These are phyloP conservation scores for Casaregolazyma suthepensis DNA, from an alignment of 1,139 yeast genomes.

Conservation along the genomic window DNA sequence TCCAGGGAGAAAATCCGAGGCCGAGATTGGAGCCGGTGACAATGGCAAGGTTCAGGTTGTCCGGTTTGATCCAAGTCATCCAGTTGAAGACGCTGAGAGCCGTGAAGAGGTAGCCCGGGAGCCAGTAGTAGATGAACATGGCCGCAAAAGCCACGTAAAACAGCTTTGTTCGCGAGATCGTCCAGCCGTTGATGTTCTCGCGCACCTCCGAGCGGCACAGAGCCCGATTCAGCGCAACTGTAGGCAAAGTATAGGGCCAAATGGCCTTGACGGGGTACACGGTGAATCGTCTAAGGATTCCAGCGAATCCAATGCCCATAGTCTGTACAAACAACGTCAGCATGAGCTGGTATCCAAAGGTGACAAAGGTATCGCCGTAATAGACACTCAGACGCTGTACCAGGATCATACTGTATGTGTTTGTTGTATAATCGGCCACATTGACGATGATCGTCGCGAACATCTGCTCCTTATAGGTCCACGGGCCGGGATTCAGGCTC, in stretches of 20 bases:
- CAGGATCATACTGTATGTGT: conserved; percentile 9
- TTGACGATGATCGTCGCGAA: conserved; percentile 43
- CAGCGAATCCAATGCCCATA: conserved; percentile 60
- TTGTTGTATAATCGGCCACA: conserved; percentile 11
- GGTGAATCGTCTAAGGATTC: conserved; percentile 49
- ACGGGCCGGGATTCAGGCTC: conserved; percentile 55
- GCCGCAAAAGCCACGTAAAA: conserved; percentile 38
- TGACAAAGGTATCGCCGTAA: conserved; percentile 41
- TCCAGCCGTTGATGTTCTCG: conserved; percentile 45
- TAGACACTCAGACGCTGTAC: conserved; percentile 24
- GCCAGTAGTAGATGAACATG: conserved; percentile 51
- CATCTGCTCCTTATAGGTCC: conserved; percentile 69
- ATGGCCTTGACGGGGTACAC: conserved; percentile 51
- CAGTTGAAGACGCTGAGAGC: conserved; percentile 52
- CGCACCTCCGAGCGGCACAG: conserved; percentile 34
- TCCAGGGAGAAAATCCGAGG: conserved; percentile 48
- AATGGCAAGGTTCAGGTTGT: conserved; percentile 46
- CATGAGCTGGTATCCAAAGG: conserved; percentile 45
- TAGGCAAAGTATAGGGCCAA: conserved; percentile 53
- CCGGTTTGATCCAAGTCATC: conserved; percentile 58
- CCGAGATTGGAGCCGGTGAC: conserved; percentile 51
- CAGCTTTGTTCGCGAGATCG: conserved; percentile 39
- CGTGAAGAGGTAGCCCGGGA: conserved; percentile 47
- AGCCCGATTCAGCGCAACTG: conserved; percentile 52
- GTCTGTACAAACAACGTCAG: conserved; percentile 49